Conservation (phyloP, 164 flowering plant species). For the Vitis riparia region DNA sequence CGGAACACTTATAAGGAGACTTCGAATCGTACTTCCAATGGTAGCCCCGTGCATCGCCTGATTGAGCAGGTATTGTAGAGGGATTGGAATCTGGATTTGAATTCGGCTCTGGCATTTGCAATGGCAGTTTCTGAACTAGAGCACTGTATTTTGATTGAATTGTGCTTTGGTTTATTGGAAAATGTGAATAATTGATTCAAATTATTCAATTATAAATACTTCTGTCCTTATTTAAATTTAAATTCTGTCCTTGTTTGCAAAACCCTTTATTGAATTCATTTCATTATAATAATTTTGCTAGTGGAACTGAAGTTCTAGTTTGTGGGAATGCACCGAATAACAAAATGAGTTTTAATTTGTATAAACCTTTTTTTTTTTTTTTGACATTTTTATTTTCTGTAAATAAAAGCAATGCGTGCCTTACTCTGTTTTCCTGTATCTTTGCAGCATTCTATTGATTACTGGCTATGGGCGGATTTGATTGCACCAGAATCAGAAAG, state of each 20-base stretch:
- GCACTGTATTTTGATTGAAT: not conserved
- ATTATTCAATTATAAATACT: too few species aligned
- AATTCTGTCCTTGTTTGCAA: not conserved
- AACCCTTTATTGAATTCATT: not conserved
- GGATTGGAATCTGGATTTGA: not conserved
- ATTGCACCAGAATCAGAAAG: constrained; percentile 84
- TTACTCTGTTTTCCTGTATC: not conserved
- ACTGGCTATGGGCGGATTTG: constrained; percentile 98
- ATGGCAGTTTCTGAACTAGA: not conserved
- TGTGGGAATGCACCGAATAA: too few species aligned
- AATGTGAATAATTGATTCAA: too few species aligned
- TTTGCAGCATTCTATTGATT: constrained; percentile 91
- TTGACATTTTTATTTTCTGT: not conserved
- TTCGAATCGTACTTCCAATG: constrained; percentile 86
- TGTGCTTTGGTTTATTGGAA: too few species aligned
- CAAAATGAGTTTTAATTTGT: too few species aligned
- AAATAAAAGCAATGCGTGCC: not conserved
- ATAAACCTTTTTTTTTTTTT: not conserved
- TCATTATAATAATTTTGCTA: not conserved
- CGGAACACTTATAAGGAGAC: constrained; percentile 72
- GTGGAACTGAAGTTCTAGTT: too few species aligned
- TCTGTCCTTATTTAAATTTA: too few species aligned
- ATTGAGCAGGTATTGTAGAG: constrained; percentile 69
- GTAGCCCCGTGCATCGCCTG: constrained; percentile 96
- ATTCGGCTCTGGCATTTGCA: too few species aligned